phyloP scores from a whole-genome alignment of 345 rosid genomes.

The Kandelia obovata region DNA sequence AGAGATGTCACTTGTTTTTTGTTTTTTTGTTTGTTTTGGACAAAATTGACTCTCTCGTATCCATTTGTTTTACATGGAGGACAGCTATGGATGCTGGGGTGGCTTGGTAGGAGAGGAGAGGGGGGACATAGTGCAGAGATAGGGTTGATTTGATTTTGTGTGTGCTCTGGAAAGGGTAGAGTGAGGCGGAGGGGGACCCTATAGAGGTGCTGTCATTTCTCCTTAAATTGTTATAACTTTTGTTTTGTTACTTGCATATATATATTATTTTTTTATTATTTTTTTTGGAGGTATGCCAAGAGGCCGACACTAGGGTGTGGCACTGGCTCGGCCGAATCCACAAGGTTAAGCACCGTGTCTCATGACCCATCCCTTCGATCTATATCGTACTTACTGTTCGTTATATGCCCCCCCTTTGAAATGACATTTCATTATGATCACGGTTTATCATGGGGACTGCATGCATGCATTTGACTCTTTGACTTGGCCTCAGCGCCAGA shows the following conservation, averaged over 20 bases:
- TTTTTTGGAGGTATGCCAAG: constrained; percentile 14
- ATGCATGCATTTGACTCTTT: constrained; percentile 33
- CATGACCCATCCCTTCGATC: constrained; percentile 16
- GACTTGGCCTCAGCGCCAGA: neutral
- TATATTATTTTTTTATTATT: no score
- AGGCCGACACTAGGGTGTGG: constrained; percentile 55
- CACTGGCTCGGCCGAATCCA: constrained; percentile 47
- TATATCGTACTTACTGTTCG: neutral
- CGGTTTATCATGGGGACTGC: constrained; percentile 20
- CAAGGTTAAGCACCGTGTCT: constrained; percentile 41
- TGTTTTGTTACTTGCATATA: constrained; percentile 13
- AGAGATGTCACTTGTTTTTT: no score
- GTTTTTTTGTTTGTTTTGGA: no score
- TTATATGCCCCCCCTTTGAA: constrained; percentile 23
- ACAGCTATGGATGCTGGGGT: constrained; percentile 47
- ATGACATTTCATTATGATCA: constrained; percentile 45
- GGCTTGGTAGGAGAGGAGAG: constrained; percentile 10
- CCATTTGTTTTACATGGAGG: constrained; percentile 12
- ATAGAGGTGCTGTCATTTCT: constrained; percentile 44
- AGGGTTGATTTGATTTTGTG: constrained; percentile 5
- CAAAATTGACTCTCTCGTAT: no score
- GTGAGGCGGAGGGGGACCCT: constrained; percentile 7
- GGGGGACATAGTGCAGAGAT: constrained; percentile 32
- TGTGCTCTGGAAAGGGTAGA: constrained; percentile 10
- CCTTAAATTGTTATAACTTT: constrained; percentile 22